Evolutionary conservation across 768 basidiomycete species (phyloP), one percentile per base, ranked within the genome.

Genomic region (Coprinopsis marcescibilis): DNA sequence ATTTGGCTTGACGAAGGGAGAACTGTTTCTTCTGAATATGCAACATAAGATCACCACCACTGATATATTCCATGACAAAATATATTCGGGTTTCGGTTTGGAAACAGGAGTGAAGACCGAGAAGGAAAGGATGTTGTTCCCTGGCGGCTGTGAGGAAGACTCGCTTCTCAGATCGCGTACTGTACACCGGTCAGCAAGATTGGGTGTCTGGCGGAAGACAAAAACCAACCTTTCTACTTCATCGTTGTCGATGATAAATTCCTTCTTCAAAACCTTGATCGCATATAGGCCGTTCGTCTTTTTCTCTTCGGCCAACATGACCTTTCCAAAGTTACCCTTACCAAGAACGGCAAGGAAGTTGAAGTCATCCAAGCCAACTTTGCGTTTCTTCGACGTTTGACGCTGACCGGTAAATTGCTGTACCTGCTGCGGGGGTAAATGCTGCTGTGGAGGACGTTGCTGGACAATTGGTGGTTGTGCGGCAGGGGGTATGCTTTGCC

Each of bases 251-350:
- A 99, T 98, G 64, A 99, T 98, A 61, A 99, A 98, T 68, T 98
- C 96, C 63, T 99, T 99, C 77, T 99, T 99, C 63, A 99, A 63
- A n/a, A 99, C 96, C 68, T 99, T 99, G 74, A 99, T 97, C n/a
- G 96, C 96, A 61, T 88, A 98, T 46, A 98, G 66, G 42, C 78
- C 81, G 56, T 81, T 89, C 42, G 82, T 78, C 64, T 76, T 83
- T 80, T 99, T 99, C 75, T 99, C 96, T 67, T 99, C 96, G 8
- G 96, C 96, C 49, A 99, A 70, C 96, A 99, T 99, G 67, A 99
- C 96, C 65, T 99, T 99, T 47, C 96, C 96, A 60, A 99, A 99
- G 67, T 98, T 99, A 57, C 96, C 96, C 68, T 98, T 98, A 41
- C 96, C 96, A 29, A 99, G 80, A 13, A 99, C 96, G 20, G 96